phyloP scores from a whole-genome alignment of 352 stramenopile genomes.

The Globisporangium nunn region DNA sequence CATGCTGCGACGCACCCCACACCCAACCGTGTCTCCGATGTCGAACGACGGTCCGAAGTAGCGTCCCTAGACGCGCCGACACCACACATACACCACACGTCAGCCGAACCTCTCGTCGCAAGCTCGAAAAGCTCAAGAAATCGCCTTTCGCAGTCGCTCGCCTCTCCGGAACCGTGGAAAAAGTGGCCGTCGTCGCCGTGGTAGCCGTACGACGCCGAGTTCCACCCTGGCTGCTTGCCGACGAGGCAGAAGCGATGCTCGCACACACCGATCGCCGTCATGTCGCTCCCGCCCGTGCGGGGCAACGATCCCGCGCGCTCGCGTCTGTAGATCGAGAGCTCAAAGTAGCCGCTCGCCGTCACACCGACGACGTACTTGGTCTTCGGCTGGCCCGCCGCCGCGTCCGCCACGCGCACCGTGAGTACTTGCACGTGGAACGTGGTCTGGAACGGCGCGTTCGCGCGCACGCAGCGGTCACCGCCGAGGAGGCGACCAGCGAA shows the following conservation, averaged over 20 bases:
- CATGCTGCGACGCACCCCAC: constrained; percentile 48
- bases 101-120: neutral
- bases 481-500: constrained; percentile 41
- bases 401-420: constrained; percentile 14
- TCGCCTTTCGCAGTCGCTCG: constrained; percentile 9
- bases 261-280: constrained; percentile 62
- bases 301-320: constrained; percentile 7
- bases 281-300: constrained; percentile 20
- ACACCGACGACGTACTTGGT: constrained; percentile 42
- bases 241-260: constrained; percentile 45
- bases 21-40: constrained; percentile 60
- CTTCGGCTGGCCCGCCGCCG: neutral
- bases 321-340: constrained; percentile 46
- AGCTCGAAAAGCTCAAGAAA: constrained; percentile 16
- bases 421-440: constrained; percentile 57
- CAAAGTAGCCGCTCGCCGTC: constrained; percentile 62
- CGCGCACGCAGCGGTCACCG: constrained; percentile 55
- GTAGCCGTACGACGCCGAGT: constrained; percentile 55
- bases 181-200: constrained; percentile 71
- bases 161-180: constrained; percentile 45
- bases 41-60: constrained; percentile 59
- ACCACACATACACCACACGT: constrained; percentile 8
- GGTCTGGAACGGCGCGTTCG: constrained; percentile 58
- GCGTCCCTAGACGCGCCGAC: constrained; percentile 26
- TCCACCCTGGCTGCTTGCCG: constrained; percentile 68